Base-by-base conservation (phyloP, 257 asterid species). In the Avicennia marina region DNA sequence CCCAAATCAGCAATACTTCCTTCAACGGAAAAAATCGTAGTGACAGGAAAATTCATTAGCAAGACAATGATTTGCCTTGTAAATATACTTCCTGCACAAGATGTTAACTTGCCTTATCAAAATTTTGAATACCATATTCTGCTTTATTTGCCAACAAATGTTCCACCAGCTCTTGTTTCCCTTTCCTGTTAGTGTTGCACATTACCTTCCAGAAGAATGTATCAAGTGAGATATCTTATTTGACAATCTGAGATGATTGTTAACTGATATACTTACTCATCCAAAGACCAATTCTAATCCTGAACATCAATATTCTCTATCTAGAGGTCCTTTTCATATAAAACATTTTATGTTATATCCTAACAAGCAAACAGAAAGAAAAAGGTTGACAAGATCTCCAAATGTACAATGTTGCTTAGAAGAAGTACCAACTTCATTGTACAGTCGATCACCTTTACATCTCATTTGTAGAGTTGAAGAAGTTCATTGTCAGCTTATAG, bases 1-100 rank as follows among this genome's bases (percentile, higher is more conserved):
- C 95, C 95, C 95, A 85, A 48, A 85, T 41, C 4, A 85, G 84
- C 64, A 85, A 48, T 17, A 77, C 72, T 71, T 80, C 89, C 95
- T 85, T 53, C 72, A 66, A 56, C 48, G 25, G 45, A 6, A 5
- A 13, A 50, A 21, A 41, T 4, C 43, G 27, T 41, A 29, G 22
- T 21, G 38, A 46, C 15, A 19, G 29, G 56, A 25, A 22, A 4
- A n/a, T n/a, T n/a, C n/a, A n/a, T 51, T 56, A 24, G 66, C 38
- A 41, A 22, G 48, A 42, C 2, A n/a, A n/a, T 42, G 22, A 8
- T 18, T 16, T 42, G n/a, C n/a, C n/a, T n/a, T n/a, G n/a, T n/a
- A n/a, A n/a, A 13, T 15, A 38, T 31, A 31, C 44, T 34, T 9
- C n/a, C n/a, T n/a, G n/a, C n/a, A n/a, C n/a, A n/a, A n/a, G n/a